Evolutionary conservation across 768 basidiomycete species (phyloP), one percentile per base, ranked within the genome.

Genomic region (Infundibulicybe gibba): DNA sequence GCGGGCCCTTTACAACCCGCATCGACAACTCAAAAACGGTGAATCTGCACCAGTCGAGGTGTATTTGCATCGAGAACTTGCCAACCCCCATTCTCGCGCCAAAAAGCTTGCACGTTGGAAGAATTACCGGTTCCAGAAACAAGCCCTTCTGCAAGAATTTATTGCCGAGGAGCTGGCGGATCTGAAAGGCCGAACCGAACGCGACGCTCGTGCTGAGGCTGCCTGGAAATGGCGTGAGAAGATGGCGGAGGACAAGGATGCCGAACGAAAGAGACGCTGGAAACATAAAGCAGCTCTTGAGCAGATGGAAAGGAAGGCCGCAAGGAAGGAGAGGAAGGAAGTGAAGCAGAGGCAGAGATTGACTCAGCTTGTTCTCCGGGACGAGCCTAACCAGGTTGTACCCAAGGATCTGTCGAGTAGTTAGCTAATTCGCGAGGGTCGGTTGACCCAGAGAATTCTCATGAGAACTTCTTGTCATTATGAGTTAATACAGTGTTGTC

Each of bases 51-150:
- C 87, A 11, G 72, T 88, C 49, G 90, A 93, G 60, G 58, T 76
- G 17, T 79, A 80, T 57, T 65, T 93, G 47, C 60, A 68, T 39
- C 76, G 76, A 50, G 90, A 93, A 57, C 77, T 93, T 33, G 74
- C 87, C 20, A 90, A 91, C 62, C 89, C 89, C 19, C 85, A 90
- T 58, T 81, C 86, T 11, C 83, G 87, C 15, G 86, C 89, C 8
- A 90, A 88, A 72, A 90, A 87, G 62, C 83, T 87, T 56, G 70
- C 71, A 41, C 80, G 90, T 52, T 92, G 86, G 85, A 79, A 87
- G 61, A 71, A 69, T 3, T 75, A 73, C 53, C 72, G 75, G 52
- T 54, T 61, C 14, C 68, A 73, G 51, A 75, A 72, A 58, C 69
- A 74, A 38, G 62, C 64, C 15, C 66, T 86, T 45, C 68, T 85